Percentiles rank a stretch among this genome's conserved stretches.
Conservation (phyloP, 148 eudicot genomes). For the Mesembryanthemum crystallinum region DNA sequence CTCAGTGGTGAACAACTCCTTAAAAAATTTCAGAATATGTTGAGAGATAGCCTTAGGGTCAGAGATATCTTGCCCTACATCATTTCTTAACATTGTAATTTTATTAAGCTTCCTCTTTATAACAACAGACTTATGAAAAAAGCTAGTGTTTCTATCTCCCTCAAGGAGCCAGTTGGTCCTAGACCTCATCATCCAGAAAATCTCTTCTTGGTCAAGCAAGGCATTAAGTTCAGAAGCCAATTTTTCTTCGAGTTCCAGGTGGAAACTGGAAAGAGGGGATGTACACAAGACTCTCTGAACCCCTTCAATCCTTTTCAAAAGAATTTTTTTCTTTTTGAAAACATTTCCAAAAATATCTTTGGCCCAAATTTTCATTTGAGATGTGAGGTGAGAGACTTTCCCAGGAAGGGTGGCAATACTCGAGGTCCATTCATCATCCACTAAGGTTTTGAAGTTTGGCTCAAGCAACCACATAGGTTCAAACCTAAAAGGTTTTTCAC, state of each 20-base stretch:
- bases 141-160: slow-evolving; percentile 15
- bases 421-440: background rate
- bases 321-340: background rate
- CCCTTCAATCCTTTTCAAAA: background rate
- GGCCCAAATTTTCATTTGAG: background rate
- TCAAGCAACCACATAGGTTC: background rate
- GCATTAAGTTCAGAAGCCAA: background rate
- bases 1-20: background rate
- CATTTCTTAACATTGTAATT: background rate
- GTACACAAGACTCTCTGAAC: background rate
- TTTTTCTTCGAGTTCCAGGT: background rate
- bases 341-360: background rate
- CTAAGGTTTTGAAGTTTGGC: background rate
- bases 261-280: too few species aligned
- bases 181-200: background rate
- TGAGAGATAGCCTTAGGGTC: background rate
- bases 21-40: background rate
- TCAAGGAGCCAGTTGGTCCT: background rate
- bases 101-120: background rate
- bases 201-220: background rate
- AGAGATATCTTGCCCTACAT: background rate
- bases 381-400: too few species aligned
- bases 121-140: background rate
- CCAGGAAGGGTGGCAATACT: too few species aligned
- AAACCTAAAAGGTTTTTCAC: background rate